Evolutionary conservation across 257 asterid genomes (phyloP).

Genomic region (Scutellaria barbata): DNA sequence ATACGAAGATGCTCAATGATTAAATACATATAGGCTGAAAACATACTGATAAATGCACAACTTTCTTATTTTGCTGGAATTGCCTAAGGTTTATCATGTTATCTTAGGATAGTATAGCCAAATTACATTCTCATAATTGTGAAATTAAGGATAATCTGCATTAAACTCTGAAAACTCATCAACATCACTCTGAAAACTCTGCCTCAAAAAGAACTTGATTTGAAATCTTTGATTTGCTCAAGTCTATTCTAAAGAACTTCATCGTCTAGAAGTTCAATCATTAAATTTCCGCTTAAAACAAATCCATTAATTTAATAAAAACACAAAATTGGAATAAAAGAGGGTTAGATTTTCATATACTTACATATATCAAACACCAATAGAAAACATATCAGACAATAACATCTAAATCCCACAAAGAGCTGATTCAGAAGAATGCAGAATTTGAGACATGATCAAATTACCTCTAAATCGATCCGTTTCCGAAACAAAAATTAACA

Average conservation of each 20-base stretch:
- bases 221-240: neutral
- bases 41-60: neutral
- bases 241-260: neutral
- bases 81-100: neutral
- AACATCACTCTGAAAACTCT: neutral
- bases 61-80: neutral
- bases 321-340: neutral
- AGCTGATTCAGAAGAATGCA: neutral
- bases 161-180: neutral
- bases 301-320: slow-evolving; percentile 5
- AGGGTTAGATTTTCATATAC: neutral
- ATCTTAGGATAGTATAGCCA: neutral
- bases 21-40: neutral
- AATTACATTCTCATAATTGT: neutral
- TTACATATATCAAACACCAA: neutral
- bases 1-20: neutral
- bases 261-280: neutral
- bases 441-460: neutral
- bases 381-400: slow-evolving; percentile 5
- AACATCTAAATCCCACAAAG: slow-evolving; percentile 5
- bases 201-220: neutral
- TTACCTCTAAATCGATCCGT: neutral
- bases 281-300: neutral
- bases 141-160: neutral
- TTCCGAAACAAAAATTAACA: neutral